Evolutionary conservation across 495 filamentous ascomycete genomes (phyloP).

Genomic region (Talaromyces ruber): DNA sequence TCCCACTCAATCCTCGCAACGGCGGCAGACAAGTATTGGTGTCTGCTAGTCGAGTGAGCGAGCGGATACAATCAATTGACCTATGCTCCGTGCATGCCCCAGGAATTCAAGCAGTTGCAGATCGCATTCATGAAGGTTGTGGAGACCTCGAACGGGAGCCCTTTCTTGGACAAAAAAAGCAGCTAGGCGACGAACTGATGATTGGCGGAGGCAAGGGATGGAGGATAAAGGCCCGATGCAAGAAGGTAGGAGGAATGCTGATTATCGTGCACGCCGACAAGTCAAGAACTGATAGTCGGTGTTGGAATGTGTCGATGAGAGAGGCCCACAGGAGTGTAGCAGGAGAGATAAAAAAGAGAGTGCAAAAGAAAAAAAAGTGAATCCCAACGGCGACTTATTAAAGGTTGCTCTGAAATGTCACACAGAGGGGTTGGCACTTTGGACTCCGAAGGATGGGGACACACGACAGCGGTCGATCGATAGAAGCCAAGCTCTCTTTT

Average conservation of each 20-base stretch:
- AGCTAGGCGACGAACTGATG: constrained; percentile 20
- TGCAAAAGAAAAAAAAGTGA: constrained; percentile 11
- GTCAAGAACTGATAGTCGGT: constrained; percentile 17
- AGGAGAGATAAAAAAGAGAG: constrained; percentile 7
- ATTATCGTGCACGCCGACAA: constrained; percentile 25
- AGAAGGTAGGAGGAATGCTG: constrained; percentile 24
- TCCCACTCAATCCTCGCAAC: background rate
- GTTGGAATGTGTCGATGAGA: constrained; percentile 9
- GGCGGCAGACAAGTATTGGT: background rate
- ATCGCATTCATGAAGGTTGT: constrained; percentile 35
- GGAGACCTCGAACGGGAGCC: constrained; percentile 17
- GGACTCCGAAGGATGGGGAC: background rate
- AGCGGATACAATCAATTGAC: background rate
- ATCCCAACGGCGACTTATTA: background rate
- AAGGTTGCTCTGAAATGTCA: background rate
- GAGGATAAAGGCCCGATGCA: constrained; percentile 16
- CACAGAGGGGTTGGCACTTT: constrained; percentile 2
- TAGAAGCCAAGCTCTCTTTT: background rate
- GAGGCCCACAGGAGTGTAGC: constrained; percentile 5
- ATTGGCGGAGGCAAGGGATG: constrained; percentile 35
- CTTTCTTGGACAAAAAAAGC: constrained; percentile 21
- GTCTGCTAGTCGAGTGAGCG: background rate
- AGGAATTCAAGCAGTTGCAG: constrained; percentile 37
- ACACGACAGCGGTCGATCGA: background rate
- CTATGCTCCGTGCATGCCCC: constrained; percentile 43